Evolutionary conservation across 768 basidiomycete species (phyloP).

Genomic region (Pisolithus marmoratus): DNA sequence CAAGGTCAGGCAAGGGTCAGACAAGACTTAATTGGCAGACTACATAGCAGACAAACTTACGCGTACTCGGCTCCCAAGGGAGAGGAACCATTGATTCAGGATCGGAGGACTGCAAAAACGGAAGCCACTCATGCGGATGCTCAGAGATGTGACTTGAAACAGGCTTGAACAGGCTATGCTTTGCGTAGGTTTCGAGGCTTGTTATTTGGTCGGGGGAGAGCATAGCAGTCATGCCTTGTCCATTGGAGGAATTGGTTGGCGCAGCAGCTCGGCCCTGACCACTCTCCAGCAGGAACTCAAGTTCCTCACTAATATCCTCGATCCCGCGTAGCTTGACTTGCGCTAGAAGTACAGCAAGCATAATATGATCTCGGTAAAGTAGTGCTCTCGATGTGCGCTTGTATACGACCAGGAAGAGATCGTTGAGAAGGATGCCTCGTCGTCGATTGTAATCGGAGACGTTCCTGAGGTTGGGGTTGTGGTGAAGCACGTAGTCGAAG

Average conservation of each 20-base stretch:
- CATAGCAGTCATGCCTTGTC: constrained; percentile 37
- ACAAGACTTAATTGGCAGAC: neutral
- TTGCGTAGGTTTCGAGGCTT: constrained; percentile 67
- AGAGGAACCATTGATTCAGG: constrained; percentile 71
- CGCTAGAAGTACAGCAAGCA: constrained; percentile 85
- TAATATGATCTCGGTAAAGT: constrained; percentile 83
- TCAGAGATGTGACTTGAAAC: constrained; percentile 59
- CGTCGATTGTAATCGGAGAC: constrained; percentile 69
- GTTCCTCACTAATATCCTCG: constrained; percentile 76
- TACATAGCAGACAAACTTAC: constrained; percentile 42
- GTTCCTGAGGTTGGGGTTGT: constrained; percentile 84
- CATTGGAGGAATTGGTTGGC: constrained; percentile 29
- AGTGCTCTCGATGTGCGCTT: constrained; percentile 86
- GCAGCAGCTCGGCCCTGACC: constrained; percentile 55
- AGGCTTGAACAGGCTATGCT: constrained; percentile 70
- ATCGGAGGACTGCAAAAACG: constrained; percentile 59
- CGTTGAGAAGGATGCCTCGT: constrained; percentile 74
- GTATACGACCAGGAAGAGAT: constrained; percentile 86
- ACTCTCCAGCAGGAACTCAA: constrained; percentile 90
- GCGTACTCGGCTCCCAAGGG: constrained; percentile 72
- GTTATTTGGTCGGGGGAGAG: constrained; percentile 63
- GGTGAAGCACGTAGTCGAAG: constrained; percentile 90
- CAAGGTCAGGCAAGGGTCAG: constrained; percentile 16
- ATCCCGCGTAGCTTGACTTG: constrained; percentile 81
- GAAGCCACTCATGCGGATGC: constrained; percentile 61